Evolutionary conservation across 164 flowering plant species (phyloP), one percentile per base, ranked within the genome.

Genomic region (Magnolia officinalis): DNA sequence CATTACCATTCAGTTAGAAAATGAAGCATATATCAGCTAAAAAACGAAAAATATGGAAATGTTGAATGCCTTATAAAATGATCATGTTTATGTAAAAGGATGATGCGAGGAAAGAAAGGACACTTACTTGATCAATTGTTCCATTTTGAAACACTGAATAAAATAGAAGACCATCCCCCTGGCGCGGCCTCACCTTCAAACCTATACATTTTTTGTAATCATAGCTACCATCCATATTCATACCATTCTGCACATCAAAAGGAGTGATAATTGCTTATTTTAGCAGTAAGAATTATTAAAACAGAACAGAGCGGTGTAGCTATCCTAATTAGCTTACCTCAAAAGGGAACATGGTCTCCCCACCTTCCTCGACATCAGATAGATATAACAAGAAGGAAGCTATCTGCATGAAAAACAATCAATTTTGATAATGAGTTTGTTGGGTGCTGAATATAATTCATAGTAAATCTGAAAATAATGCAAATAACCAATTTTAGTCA

Each of bases 101-200:
- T 52, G 16, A 55, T 20, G 6, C 21, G 55, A 72, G 59, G 23
- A 73, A 58, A 61, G 9, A 51, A 37, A 14, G 45, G 18, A 49
- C n/a, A 63, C 45, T 86, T 77, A 93, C 99, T 79, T 73, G 82
- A 81, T 96, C 98, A 78, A 94, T 92, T 29, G 98, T 91, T 55
- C 90, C 91, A 82, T 96, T 96, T 69, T 90, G 89, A 73, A 88
- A 87, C 65, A 94, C 50, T 7, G 98, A 92, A 84, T 92, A 93
- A 78, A 94, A 96, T 37, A 96, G 83, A 75, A 96, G 89, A 65
- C 90, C 98, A 82, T 96, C 99, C 70, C 98, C 99, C 79, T 70
- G 80, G 14, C 84, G 94, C 24, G 99, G 99, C 86, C 90, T 94
- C 76, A 96, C 94, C 88, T 87, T 94, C 80, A 96, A 82, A 67